Evolutionary conservation across 148 eudicot species (phyloP), one percentile per base, ranked within the genome.

Genomic region (Chenopodium formosanum): DNA sequence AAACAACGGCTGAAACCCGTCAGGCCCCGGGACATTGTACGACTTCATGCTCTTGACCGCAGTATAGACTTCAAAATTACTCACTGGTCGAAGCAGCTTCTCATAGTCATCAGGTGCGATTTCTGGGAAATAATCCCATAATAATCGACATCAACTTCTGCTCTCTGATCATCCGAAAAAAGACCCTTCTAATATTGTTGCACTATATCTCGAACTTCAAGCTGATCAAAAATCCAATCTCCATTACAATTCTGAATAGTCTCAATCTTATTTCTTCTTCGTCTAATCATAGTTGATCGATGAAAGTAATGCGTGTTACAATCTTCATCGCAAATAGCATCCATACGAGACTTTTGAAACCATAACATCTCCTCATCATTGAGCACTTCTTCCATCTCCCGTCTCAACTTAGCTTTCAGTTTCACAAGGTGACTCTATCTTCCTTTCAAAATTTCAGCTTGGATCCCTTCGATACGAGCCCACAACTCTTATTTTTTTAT

Each of bases 341-440:
- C 60, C 60, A 48, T 73, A 0, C 76, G 14, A 0, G 76, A 73
- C 7, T 73, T 73, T 12, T 73, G 76, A 14, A 73, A 73, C 76
- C 76, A 73, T 0, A 47, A 2, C 7, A 73, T 53, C 27, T 73
- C 76, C 10, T 73, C 77, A 3, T 74, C 22, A 0, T 10, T 34
- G 0, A 50, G 14, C 0, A 50, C 22, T 0, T 27, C 2, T 3
- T 53, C 64, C 10, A 50, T 20, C 0, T 73, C 37, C 7, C 0
- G 0, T 23, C 17, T 47, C 10, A 73, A 19, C 10, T 69, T 34
- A 6, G 13, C 48, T 9, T 46, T 9, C 0, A 46, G 12, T 2
- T 27, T 27, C 14, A 69, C 31, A 1, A 69, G 44, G 2, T 69
- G 31, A 2, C 73, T 31, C 9, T 31, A 1, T 13, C 40, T 12